Base-by-base conservation (phyloP, 2,329 filamentous ascomycete genomes). In the Berkeleyomyces basicola region DNA sequence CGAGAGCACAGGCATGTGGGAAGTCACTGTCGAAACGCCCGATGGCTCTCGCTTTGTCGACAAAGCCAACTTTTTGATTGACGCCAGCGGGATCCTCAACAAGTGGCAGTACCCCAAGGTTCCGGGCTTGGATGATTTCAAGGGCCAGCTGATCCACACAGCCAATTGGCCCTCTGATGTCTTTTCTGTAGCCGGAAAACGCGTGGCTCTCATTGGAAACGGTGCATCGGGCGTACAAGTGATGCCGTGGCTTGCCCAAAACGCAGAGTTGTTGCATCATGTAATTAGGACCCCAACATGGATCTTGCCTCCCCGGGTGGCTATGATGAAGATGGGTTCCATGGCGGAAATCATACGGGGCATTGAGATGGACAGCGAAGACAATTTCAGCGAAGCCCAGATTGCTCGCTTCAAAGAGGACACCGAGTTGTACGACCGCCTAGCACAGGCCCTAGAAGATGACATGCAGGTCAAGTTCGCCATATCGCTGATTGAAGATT, bases 161-260 rank as follows among this genome's bases (percentile, higher is more conserved):
- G 79, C 80, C 1, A 71, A 71, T 14, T 83, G 80, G 79, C 77
- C 78, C 0, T 14, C 47, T 4, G 70, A 77, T 39, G 69, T 73
- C 16, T 77, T 80, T 47, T 75, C 80, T 59, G 74, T 75, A 63
- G 68, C 72, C n/a, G 75, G 73, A 64, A 82, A 82, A 68, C 74
- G 71, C 0, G 75, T 82, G 6, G 79, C 76, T 2, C 72, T 83
- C n/a, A 80, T 83, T 59, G 80, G 80, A 7, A 82, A 79, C 60
- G 79, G 79, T 5, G 74, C 79, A 16, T 79, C 78, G 0, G 80
- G 78, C 0, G 74, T 82, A 11, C 80, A 83, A 65, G 71, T 82
- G 33, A 68, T 81, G 7, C 76, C 79, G 0, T 73, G 75, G 39
- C 75, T 82, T n/a, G 75, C 76, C 59, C 72, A 59, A 74, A 72